A percentile compares a stretch with the other conserved stretches of the same genome.
Conservation (phyloP, 306 rosid genomes). For the Quillaja saponaria region DNA sequence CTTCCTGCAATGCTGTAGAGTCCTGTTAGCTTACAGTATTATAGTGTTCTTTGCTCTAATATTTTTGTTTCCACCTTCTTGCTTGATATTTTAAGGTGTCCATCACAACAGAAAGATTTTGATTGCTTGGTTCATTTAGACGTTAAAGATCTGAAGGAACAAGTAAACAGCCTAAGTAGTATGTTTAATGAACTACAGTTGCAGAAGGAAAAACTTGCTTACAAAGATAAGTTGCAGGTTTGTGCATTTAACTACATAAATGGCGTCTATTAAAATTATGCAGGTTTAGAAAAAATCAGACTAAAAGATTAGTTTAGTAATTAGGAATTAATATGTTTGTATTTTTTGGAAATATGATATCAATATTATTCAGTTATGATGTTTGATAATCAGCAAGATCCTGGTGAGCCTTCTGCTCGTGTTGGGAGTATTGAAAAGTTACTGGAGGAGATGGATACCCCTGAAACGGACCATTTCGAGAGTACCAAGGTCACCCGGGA, state of each 20-base stretch:
- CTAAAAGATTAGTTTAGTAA: too few relatives aligned
- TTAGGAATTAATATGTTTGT: conserved; percentile 5
- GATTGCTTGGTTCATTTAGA: conserved; percentile 49
- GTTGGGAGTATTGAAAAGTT: conserved; percentile 41
- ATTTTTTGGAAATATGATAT: background rate
- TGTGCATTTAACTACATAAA: too few relatives aligned
- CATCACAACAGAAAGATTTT: conserved; percentile 45
- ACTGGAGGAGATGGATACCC: conserved; percentile 30
- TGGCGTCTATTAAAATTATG: conserved; percentile 34
- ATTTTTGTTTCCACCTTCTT: conserved; percentile 18
- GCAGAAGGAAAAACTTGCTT: conserved; percentile 49
- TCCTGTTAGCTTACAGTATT: conserved; percentile 15
- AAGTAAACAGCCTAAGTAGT: conserved; percentile 52
- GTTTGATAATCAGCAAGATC: conserved; percentile 45
- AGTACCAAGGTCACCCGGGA: conserved; percentile 26
- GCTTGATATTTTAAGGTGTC: conserved; percentile 51
- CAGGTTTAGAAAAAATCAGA: conserved; percentile 3
- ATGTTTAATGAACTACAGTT: conserved; percentile 59
- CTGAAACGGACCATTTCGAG: conserved; percentile 43
- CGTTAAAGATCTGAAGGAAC: conserved; percentile 66
- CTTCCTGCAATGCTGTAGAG: conserved; percentile 7
- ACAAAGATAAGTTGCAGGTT: conserved; percentile 56
- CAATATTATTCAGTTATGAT: conserved; percentile 20
- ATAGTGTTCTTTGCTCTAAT: conserved; percentile 21
- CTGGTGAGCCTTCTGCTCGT: conserved; percentile 42